Base-by-base conservation (phyloP, 495 filamentous ascomycete species). In the Podospora appendiculata region DNA sequence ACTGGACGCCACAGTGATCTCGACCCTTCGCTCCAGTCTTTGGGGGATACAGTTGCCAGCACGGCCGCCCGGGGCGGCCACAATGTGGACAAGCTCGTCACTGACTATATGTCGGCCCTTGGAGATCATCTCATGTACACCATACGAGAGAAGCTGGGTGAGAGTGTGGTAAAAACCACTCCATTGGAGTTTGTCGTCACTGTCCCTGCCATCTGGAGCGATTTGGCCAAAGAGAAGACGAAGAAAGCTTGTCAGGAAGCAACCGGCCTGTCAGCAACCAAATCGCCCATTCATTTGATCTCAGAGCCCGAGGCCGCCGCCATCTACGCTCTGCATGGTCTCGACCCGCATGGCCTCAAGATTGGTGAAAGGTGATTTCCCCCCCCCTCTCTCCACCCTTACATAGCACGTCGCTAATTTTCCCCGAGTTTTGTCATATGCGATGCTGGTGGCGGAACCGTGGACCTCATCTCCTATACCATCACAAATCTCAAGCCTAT, bases 361-460 rank as follows among this genome's bases (percentile, higher is more conserved):
- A 49, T 73, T 36, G 75, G 67, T 2, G 75, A 83, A 38, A 59
- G 53, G 57, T 56, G 17, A 47, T 35, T 42, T 13, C 8, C 8
- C 7, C 11, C n/a, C 8, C 7, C 17, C 14, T 6, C 36, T 6
- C 8, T 8, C 32, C 3, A 2, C 16, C 9, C 17, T 8, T 4
- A 17, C 8, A 1, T 13, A 11, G 3, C 16, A 46, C 1, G 18
- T 10, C 38, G 35, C 13, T 40, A 46, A 48, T 39, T 13, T 32
- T 32, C 0, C 18, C n/a, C n/a, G 8, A 79, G 70, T 12, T 76
- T 85, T 41, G 68, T 83, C 19, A 53, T 84, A 2, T 77, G 77
- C 50, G 81, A 84, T 62, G 79, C 78, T 0, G 79, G 79, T 32
- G 81, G 79, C 1, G 81, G 79, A 7, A 83, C 79, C 0, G 79